Evolutionary conservation across 257 asterid genomes (phyloP).

Genomic region (Solanum chiquidenum): DNA sequence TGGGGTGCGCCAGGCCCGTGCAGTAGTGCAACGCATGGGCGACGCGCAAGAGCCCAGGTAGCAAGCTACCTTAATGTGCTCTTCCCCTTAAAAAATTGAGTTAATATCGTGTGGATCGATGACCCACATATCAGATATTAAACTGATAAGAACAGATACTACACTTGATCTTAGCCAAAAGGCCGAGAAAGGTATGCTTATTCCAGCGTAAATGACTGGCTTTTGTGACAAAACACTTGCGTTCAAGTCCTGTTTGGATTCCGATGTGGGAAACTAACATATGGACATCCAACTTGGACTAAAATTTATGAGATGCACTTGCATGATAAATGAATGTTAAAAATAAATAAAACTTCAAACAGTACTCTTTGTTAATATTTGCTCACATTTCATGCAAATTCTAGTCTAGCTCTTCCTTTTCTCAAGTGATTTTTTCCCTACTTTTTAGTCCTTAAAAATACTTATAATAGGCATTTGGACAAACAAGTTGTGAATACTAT

Average conservation of each 20-base stretch:
- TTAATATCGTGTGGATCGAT: background rate
- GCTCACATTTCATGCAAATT: too few relatives aligned
- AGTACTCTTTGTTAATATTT: too few relatives aligned
- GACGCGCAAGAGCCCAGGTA: background rate
- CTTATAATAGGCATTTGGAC: background rate
- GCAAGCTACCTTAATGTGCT: background rate
- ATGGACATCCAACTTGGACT: background rate
- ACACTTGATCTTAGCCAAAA: conserved; percentile 23
- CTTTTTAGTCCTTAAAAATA: too few relatives aligned
- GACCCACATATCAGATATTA: background rate
- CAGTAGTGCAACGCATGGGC: background rate
- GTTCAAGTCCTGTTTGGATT: background rate
- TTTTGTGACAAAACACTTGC: background rate
- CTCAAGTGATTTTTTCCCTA: too few relatives aligned
- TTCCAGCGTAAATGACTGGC: accelerated
- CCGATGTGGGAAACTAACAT: background rate
- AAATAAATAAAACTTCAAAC: too few relatives aligned
- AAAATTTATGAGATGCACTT: background rate
- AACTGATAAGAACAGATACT: background rate
- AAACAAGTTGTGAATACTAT: background rate
- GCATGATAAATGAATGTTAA: too few relatives aligned
- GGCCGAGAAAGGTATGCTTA: conserved; percentile 26
- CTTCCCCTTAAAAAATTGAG: background rate
- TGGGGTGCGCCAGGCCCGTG: background rate
- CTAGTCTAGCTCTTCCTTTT: too few relatives aligned